These are phyloP conservation scores for Volvox africanus DNA, from an alignment of 139 green algal genomes.

Conservation along the genomic window DNA sequence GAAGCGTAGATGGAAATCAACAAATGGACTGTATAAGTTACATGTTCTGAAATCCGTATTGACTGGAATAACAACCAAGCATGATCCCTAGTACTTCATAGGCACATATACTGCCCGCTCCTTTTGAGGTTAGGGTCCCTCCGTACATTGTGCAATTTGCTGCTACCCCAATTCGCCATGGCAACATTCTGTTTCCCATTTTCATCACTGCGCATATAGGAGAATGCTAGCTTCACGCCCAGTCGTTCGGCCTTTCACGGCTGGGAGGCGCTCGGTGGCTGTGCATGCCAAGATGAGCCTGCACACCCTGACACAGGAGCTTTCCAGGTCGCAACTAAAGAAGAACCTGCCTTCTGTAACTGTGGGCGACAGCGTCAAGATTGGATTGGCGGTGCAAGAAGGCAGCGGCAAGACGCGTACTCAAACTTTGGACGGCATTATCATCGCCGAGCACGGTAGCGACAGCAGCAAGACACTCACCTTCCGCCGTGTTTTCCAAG, in stretches of 20 bases:
- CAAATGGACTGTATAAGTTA: no score
- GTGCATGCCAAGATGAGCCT: constrained; percentile 42
- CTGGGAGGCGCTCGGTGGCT: constrained; percentile 5
- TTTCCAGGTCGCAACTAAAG: constrained; percentile 31
- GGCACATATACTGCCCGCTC: no score
- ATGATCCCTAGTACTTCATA: no score
- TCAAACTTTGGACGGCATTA: constrained; percentile 67
- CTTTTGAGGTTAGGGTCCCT: no score
- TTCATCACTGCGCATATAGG: background rate
- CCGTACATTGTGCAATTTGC: no score
- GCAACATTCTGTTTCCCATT: background rate
- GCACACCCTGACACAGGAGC: constrained; percentile 26
- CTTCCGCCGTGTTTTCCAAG: constrained; percentile 65
- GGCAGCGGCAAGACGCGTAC: constrained; percentile 66
- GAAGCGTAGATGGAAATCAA: no score
- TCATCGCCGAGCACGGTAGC: constrained; percentile 63
- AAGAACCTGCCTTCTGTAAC: constrained; percentile 32
- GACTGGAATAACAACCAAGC: no score
- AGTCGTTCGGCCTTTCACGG: constrained; percentile 26
- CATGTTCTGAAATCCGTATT: no score
- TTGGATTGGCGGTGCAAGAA: constrained; percentile 63
- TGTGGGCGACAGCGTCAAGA: constrained; percentile 68
- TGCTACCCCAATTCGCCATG: no score
- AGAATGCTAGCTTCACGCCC: constrained; percentile 31
- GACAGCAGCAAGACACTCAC: constrained; percentile 64